A percentile compares a stretch with the other conserved stretches of the same genome.
Evolutionary conservation across 1,284 basidiomycete species (phyloP).

Genomic region (Cerrena zonata): DNA sequence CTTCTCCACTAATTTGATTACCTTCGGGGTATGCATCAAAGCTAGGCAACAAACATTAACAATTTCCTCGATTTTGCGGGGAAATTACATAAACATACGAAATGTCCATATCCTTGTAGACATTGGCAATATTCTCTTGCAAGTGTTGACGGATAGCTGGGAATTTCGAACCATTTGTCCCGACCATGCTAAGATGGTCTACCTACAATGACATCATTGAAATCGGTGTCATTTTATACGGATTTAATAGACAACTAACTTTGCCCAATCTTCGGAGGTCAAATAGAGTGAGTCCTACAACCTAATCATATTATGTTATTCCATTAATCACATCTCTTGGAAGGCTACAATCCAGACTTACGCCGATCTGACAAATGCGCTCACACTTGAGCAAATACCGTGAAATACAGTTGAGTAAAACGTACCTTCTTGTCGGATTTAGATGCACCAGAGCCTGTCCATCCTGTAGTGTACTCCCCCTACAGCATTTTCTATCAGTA

Average conservation of each 20-base stretch:
- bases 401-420: not conserved
- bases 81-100: slow-evolving; percentile 51
- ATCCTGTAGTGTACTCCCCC: slow-evolving; percentile 92
- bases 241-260: slow-evolving; percentile 40
- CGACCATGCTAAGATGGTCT: slow-evolving; percentile 73
- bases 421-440: slow-evolving; percentile 88
- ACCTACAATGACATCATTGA: slow-evolving; percentile 36
- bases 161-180: slow-evolving; percentile 80
- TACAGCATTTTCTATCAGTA: slow-evolving; percentile 23
- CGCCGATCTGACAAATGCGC: slow-evolving; percentile 51
- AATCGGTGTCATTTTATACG: not conserved
- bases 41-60: slow-evolving; percentile 29
- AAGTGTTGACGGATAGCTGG: slow-evolving; percentile 80
- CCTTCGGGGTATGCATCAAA: slow-evolving; percentile 79
- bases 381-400: not conserved
- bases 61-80: not conserved
- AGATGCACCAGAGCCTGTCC: slow-evolving; percentile 83
- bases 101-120: slow-evolving; percentile 82
- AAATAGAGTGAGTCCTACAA: slow-evolving; percentile 85
- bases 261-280: slow-evolving; percentile 83
- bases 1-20: slow-evolving; percentile 66
- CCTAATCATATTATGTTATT: slow-evolving; percentile 41
- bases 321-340: no score
- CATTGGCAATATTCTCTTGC: slow-evolving; percentile 74
- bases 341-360: no score